Evolutionary conservation across 192 early-diverging fungal species (phyloP).

Genomic region (Haplosporangium gracile): DNA sequence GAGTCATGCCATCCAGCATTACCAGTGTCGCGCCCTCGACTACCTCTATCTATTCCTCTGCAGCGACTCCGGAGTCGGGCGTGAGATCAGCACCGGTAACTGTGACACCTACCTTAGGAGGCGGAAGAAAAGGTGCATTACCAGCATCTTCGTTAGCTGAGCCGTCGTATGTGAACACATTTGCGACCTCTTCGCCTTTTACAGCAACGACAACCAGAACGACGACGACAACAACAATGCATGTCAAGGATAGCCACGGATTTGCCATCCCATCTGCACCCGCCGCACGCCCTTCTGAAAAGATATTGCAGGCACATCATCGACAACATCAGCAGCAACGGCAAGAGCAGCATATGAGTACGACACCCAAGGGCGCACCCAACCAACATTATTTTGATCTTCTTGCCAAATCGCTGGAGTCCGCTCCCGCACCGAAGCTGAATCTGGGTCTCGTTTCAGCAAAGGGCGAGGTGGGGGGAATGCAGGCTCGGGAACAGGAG

Average conservation of each 20-base stretch:
- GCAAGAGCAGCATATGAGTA: slow-evolving; percentile 6
- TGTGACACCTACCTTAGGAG: not conserved
- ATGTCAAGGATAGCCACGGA: not conserved
- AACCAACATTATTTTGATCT: slow-evolving; percentile 29
- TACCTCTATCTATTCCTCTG: not conserved
- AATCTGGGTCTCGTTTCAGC: not conserved
- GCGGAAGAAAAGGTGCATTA: not conserved
- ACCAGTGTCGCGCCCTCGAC: not conserved
- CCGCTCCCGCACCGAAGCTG: not conserved
- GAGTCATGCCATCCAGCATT: slow-evolving; percentile 31
- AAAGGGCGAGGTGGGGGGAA: not conserved
- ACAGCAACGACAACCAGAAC: not conserved
- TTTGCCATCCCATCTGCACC: not conserved
- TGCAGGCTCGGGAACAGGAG: not conserved
- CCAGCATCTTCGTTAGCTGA: not conserved
- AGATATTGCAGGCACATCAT: not conserved
- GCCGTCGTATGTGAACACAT: not conserved
- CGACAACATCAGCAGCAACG: not conserved
- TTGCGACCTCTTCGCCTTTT: not conserved
- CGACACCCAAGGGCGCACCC: slow-evolving; percentile 41
- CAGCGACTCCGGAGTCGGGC: not conserved
- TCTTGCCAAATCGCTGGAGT: slow-evolving; percentile 7
- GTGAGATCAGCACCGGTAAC: not conserved
- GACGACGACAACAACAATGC: not conserved
- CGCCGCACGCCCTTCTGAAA: not conserved